phyloP scores from a whole-genome alignment of 768 basidiomycete genomes.

The Naematelia encephala region DNA sequence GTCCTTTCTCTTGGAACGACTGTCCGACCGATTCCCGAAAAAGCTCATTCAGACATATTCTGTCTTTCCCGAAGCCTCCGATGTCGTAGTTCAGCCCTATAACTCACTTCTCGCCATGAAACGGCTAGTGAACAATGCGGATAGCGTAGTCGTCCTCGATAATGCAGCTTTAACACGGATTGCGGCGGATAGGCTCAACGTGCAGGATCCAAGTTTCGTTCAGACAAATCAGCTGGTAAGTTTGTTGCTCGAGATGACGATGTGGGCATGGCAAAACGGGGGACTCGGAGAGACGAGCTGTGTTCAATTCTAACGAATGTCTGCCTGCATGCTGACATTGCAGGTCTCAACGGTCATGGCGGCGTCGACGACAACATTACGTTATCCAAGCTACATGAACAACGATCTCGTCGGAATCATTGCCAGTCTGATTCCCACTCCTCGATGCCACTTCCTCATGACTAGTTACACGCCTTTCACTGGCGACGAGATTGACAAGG shows the following conservation, averaged over 20 bases:
- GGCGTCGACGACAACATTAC: conserved; percentile 90
- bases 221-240: conserved; percentile 51
- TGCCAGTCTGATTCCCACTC: conserved; percentile 93
- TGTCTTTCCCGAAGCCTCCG: conserved; percentile 87
- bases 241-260: conserved; percentile 5
- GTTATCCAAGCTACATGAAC: conserved; percentile 99
- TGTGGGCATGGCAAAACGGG: neutral
- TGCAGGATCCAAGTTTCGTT: conserved; percentile 59
- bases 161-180: conserved; percentile 91
- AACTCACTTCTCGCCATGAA: conserved; percentile 92
- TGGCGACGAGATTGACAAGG: conserved; percentile 94
- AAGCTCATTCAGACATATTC: conserved; percentile 99
- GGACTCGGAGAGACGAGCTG: neutral
- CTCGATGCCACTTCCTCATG: conserved; percentile 96
- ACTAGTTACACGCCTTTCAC: conserved; percentile 99
- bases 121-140: conserved; percentile 90
- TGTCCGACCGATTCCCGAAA: conserved; percentile 98
- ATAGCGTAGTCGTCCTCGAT: conserved; percentile 94
- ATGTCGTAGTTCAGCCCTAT: conserved; percentile 98
- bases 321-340: neutral
- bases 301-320: neutral
- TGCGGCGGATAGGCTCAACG: conserved; percentile 83
- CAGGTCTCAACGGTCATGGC: conserved; percentile 97
- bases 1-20: conserved; percentile 91
- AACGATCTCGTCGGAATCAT: conserved; percentile 97